Conservation (phyloP, 148 eudicot species). For the Chenopodium album region DNA sequence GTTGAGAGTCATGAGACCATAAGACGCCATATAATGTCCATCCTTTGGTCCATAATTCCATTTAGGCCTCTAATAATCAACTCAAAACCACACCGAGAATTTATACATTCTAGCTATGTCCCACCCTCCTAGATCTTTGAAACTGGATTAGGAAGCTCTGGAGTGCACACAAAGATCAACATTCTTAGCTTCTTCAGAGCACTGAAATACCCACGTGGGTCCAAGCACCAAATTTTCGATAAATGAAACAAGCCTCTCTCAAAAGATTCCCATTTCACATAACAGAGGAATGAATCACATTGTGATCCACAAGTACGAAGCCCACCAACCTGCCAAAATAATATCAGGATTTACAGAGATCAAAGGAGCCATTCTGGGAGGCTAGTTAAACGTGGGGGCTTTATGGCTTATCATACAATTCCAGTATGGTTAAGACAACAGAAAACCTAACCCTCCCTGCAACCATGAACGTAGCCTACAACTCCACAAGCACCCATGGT, state of each 20-base stretch:
- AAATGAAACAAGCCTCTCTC: neutral
- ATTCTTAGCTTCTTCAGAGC: neutral
- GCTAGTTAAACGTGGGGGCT: neutral
- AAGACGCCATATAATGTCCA: neutral
- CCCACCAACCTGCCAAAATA: neutral
- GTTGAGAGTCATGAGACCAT: neutral
- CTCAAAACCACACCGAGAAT: neutral
- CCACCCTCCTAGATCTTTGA: neutral
- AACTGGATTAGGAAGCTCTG: neutral
- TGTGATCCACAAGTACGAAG: neutral
- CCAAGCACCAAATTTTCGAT: neutral
- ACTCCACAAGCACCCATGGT: too few species aligned
- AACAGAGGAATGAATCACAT: neutral
- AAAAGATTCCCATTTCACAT: neutral
- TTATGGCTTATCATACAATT: too few species aligned
- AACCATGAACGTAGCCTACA: too few species aligned
- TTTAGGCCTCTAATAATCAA: neutral
- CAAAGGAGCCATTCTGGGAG: neutral
- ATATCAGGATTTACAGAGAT: neutral
- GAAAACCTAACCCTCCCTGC: too few species aligned
- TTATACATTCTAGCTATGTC: neutral
- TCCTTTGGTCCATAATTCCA: neutral
- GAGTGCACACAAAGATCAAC: neutral
- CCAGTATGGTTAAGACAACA: too few species aligned
- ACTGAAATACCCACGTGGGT: neutral